A percentile compares a stretch with the other conserved stretches of the same genome.
phyloP scores from a whole-genome alignment of 2,329 filamentous ascomycete genomes.

The Talaromyces albobiverticillius region DNA sequence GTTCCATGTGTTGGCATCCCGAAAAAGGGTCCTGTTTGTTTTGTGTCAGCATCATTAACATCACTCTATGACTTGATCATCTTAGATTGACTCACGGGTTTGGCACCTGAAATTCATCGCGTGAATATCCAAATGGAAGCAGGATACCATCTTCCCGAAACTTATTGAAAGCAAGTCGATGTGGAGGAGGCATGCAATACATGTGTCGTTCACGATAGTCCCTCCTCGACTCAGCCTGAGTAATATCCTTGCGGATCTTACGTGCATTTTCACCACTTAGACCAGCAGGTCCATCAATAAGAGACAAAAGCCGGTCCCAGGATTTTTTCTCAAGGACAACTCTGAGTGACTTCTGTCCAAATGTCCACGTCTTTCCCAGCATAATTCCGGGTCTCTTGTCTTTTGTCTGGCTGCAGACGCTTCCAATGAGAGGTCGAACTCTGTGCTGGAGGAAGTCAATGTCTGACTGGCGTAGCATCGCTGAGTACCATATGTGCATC shows the following conservation, averaged over 20 bases:
- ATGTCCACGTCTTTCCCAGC: slow-evolving; percentile 32
- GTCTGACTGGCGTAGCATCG: slow-evolving; percentile 26
- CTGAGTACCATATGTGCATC: slow-evolving; percentile 49
- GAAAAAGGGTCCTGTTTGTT: slow-evolving; percentile 42
- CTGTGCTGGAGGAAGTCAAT: slow-evolving; percentile 20
- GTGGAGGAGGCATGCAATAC: slow-evolving; percentile 20
- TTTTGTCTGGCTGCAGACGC: slow-evolving; percentile 32
- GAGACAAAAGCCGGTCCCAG: slow-evolving; percentile 30
- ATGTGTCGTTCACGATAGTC: slow-evolving; percentile 35
- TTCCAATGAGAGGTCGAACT: slow-evolving; percentile 31
- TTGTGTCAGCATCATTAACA: neutral
- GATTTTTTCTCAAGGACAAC: slow-evolving; percentile 28
- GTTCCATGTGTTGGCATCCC: slow-evolving; percentile 29
- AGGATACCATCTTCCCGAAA: slow-evolving; percentile 41
- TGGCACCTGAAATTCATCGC: slow-evolving; percentile 31
- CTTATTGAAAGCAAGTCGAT: slow-evolving; percentile 25
- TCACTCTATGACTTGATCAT: slow-evolving; percentile 1
- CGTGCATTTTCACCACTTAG: slow-evolving; percentile 23
- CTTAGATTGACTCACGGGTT: slow-evolving; percentile 49
- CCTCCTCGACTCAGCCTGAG: slow-evolving; percentile 23
- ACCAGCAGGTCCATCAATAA: slow-evolving; percentile 21
- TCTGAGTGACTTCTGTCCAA: slow-evolving; percentile 22
- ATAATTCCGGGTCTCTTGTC: slow-evolving; percentile 22
- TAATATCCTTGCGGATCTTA: slow-evolving; percentile 25
- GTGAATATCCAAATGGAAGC: slow-evolving; percentile 37